A percentile compares a stretch with the other conserved stretches of the same genome.
Evolutionary conservation across 2,329 filamentous ascomycete species (phyloP).

Genomic region (Pezicula carpinea): DNA sequence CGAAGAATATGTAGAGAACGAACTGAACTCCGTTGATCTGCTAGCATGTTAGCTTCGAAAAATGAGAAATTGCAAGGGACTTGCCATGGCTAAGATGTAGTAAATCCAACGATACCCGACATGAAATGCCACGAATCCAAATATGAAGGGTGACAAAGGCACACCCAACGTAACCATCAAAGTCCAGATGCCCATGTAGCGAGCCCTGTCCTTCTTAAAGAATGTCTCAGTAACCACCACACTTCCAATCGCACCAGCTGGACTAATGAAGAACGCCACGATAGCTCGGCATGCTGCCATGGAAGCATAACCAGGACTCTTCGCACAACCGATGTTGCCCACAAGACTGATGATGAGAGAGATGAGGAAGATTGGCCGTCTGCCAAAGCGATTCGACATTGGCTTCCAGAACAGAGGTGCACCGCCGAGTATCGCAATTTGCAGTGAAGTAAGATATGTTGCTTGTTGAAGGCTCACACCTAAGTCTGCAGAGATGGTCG

Average conservation of each 20-base stretch:
- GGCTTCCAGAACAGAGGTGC: conserved; percentile 49
- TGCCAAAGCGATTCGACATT: conserved; percentile 43
- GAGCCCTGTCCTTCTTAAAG: conserved; percentile 46
- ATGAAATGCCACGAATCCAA: conserved; percentile 40
- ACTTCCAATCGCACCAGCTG: conserved; percentile 47
- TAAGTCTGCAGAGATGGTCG: conserved; percentile 41
- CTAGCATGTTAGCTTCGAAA: conserved; percentile 1
- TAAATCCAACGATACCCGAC: conserved; percentile 51
- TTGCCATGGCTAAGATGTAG: conserved; percentile 46
- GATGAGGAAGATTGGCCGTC: conserved; percentile 43
- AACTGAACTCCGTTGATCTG: conserved; percentile 53
- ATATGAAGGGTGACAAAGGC: conserved; percentile 21
- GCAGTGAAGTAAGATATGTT: conserved; percentile 45
- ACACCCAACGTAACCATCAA: conserved; percentile 16
- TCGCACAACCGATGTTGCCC: conserved; percentile 48
- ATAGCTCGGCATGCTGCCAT: conserved; percentile 44
- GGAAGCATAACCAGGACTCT: conserved; percentile 39
- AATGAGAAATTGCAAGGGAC: conserved; percentile 7
- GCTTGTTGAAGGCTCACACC: conserved; percentile 37
- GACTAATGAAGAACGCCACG: conserved; percentile 48
- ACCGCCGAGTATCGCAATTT: conserved; percentile 47
- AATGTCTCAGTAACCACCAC: conserved; percentile 51
- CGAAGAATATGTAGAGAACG: conserved; percentile 49
- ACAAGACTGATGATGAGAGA: conserved; percentile 39
- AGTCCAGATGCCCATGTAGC: conserved; percentile 53